Evolutionary conservation across 192 early-diverging fungal genomes (phyloP).

Genomic region (Coemansia sp.): DNA sequence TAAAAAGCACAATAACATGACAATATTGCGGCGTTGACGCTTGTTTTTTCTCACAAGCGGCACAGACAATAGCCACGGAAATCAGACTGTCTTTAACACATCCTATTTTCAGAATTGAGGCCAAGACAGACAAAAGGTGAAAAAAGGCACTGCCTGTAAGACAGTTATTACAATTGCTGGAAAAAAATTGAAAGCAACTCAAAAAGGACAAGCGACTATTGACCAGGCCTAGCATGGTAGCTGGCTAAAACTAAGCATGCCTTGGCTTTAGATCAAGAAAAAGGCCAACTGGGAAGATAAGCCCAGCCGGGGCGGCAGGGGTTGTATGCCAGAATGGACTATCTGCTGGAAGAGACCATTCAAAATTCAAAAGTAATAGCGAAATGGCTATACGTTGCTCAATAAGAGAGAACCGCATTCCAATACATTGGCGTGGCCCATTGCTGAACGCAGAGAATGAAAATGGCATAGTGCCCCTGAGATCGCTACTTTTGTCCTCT

Average conservation of each 20-base stretch:
- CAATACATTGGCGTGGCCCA: conserved; percentile 62
- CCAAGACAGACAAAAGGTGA: background rate
- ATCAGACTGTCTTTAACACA: background rate
- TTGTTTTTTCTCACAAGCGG: background rate
- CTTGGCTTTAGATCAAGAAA: conserved; percentile 30
- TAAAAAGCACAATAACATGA: background rate
- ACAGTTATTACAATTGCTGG: background rate
- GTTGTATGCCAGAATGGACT: conserved; percentile 49
- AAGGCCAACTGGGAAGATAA: conserved; percentile 40
- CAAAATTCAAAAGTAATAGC: conserved; percentile 54
- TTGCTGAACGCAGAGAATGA: conserved; percentile 63
- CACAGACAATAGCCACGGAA: background rate
- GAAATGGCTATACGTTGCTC: conserved; percentile 61
- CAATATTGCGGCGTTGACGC: background rate
- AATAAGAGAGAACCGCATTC: conserved; percentile 62
- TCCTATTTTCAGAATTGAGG: background rate
- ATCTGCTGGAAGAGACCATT: conserved; percentile 49
- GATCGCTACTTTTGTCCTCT: conserved; percentile 30
- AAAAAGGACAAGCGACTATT: background rate
- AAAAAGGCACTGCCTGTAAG: background rate
- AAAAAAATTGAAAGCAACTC: background rate
- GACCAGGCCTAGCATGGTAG: background rate
- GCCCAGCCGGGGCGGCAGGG: conserved; percentile 36
- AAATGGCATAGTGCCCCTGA: conserved; percentile 36
- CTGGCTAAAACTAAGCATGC: background rate